These are phyloP conservation scores for Ophiocytium majus DNA, from an alignment of 352 stramenopile species.

Conservation along the genomic window DNA sequence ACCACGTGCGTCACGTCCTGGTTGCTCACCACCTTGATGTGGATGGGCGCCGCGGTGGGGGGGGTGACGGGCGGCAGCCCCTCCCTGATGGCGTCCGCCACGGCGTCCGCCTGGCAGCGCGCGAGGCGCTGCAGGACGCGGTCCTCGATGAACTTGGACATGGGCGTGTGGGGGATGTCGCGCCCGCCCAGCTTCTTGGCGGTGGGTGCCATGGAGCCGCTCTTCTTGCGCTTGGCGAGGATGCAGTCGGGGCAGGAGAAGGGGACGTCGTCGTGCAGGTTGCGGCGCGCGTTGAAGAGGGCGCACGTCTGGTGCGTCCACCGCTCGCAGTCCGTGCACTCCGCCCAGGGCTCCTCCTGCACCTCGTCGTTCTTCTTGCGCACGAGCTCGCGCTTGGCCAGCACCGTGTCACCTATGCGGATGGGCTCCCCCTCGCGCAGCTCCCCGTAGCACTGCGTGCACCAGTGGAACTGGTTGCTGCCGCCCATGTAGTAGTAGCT, in stretches of 20 bases:
- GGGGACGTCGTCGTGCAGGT: slow-evolving; percentile 67
- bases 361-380: slow-evolving; percentile 98
- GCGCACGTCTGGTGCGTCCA: slow-evolving; percentile 99
- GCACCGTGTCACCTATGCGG: slow-evolving; percentile 77
- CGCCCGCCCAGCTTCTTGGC: slow-evolving; percentile 52
- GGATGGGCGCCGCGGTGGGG: not conserved
- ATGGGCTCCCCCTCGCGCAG: slow-evolving; percentile 80
- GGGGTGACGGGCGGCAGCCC: not conserved
- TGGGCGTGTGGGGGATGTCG: slow-evolving; percentile 54
- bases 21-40: slow-evolving; percentile 43
- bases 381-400: slow-evolving; percentile 86
- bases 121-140: slow-evolving; percentile 48
- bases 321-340: slow-evolving; percentile 94
- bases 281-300: slow-evolving; percentile 97
- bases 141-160: slow-evolving; percentile 49
- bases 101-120: slow-evolving; percentile 26
- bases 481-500: slow-evolving; percentile 90
- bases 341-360: slow-evolving; percentile 63
- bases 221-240: slow-evolving; percentile 63
- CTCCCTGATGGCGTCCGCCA: slow-evolving; percentile 27
- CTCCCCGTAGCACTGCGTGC: slow-evolving; percentile 73
- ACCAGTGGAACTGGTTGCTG: slow-evolving; percentile 66
- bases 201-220: slow-evolving; percentile 36
- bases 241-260: slow-evolving; percentile 88
- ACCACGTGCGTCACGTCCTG: slow-evolving; percentile 46